These are phyloP conservation scores for Mucor sp. DNA, from an alignment of 371 early-diverging fungal genomes.

Conservation along the genomic window DNA sequence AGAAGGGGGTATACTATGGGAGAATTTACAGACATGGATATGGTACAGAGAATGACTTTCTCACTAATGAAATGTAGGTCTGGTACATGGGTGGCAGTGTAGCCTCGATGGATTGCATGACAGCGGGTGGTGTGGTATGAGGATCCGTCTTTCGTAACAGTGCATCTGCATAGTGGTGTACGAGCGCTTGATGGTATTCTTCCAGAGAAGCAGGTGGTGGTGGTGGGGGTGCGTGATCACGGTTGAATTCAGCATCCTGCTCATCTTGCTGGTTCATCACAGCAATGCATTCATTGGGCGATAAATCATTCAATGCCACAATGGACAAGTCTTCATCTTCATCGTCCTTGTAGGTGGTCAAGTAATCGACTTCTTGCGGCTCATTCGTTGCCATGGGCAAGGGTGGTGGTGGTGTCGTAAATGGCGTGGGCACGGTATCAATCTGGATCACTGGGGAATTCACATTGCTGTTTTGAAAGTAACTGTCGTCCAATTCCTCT, in stretches of 20 bases:
- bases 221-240: background rate
- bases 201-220: background rate
- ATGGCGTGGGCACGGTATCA: background rate
- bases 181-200: background rate
- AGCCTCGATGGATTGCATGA: background rate
- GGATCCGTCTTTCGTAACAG: background rate
- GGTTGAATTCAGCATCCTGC: background rate
- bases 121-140: background rate
- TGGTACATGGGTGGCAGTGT: background rate
- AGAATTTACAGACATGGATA: background rate
- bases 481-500: slow-evolving; percentile 61
- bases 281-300: background rate
- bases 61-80: background rate
- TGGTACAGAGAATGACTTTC: background rate
- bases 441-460: background rate
- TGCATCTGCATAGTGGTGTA: background rate
- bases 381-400: background rate
- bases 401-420: background rate
- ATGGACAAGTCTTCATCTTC: background rate
- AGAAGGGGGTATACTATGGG: background rate
- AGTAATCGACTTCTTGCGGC: background rate
- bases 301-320: background rate
- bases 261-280: background rate
- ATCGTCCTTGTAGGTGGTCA: background rate
- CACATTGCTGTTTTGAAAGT: slow-evolving; percentile 11